Conservation (phyloP, 2,329 filamentous ascomycete genomes). For the Microcera coccophila region DNA sequence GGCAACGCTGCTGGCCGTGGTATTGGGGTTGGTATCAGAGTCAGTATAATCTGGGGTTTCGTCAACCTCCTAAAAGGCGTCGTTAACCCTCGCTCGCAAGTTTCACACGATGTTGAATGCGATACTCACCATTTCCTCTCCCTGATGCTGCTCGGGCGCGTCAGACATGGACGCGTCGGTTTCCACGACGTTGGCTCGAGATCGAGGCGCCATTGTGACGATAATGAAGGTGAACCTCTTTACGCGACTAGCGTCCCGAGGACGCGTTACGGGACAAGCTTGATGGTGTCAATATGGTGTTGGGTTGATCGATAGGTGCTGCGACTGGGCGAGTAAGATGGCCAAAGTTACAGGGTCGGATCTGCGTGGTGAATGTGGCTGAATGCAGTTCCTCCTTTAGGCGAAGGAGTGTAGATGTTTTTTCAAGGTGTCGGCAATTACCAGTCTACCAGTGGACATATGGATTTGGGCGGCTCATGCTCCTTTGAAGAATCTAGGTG, state of each 20-base stretch:
- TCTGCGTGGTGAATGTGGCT: background rate
- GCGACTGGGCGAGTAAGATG: conserved; percentile 1
- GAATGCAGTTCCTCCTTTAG: conserved; percentile 10
- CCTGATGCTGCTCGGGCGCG: conserved; percentile 45
- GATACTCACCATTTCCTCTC: conserved; percentile 52
- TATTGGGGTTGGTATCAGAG: conserved; percentile 64
- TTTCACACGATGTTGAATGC: background rate
- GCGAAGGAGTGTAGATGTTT: conserved; percentile 29
- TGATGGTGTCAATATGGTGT: conserved; percentile 1
- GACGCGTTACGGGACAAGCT: conserved; percentile 43
- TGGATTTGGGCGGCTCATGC: background rate
- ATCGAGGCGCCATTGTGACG: conserved; percentile 52
- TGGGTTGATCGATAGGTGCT: background rate
- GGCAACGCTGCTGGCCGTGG: conserved; percentile 76
- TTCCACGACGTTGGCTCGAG: conserved; percentile 51
- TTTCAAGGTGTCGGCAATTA: conserved; percentile 29
- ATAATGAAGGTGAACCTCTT: conserved; percentile 37
- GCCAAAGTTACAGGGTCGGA: conserved; percentile 7
- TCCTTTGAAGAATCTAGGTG: conserved; percentile 1
- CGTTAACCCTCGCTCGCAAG: too few relatives aligned
- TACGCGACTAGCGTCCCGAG: conserved; percentile 47
- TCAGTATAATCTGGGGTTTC: conserved; percentile 65
- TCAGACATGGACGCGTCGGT: conserved; percentile 63
- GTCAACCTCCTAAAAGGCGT: conserved; percentile 51
- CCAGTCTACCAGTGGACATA: background rate